Evolutionary conservation across 768 basidiomycete genomes (phyloP).

Genomic region (Russula brevipes): DNA sequence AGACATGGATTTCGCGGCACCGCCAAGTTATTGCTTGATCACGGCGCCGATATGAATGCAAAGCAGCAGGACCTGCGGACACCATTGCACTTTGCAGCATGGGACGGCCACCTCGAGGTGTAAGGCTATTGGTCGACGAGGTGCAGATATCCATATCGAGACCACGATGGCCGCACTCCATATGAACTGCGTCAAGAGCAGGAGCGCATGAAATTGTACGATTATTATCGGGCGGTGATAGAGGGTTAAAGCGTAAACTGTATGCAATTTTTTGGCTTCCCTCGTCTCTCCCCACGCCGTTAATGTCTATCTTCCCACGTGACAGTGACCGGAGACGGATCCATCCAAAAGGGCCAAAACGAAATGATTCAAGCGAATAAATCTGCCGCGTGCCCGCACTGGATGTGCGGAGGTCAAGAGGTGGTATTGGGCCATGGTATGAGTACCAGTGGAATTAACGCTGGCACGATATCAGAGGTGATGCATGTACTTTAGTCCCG

Average conservation of each 20-base stretch:
- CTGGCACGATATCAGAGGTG: no score
- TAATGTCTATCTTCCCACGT: neutral
- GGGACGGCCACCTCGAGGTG: neutral
- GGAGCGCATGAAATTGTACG: neutral
- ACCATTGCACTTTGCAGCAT: neutral
- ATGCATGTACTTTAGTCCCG: no score
- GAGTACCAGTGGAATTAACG: no score
- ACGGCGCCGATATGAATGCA: neutral
- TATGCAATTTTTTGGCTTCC: constrained; percentile 31
- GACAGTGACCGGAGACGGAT: constrained; percentile 12
- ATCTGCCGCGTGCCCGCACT: constrained; percentile 29
- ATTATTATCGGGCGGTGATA: neutral
- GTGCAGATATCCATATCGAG: neutral
- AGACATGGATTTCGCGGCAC: neutral
- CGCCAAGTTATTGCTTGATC: neutral
- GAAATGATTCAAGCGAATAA: constrained; percentile 33
- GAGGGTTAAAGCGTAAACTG: constrained; percentile 62
- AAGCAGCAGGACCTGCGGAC: neutral
- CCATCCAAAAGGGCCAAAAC: constrained; percentile 54
- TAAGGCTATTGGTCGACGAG: neutral
- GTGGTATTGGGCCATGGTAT: no score
- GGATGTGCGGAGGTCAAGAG: constrained; percentile 34
- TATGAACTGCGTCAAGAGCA: neutral
- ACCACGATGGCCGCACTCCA: neutral
- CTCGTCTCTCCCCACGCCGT: neutral